phyloP scores from a whole-genome alignment of 2,329 filamentous ascomycete genomes.

The Podosphaera fusca region DNA sequence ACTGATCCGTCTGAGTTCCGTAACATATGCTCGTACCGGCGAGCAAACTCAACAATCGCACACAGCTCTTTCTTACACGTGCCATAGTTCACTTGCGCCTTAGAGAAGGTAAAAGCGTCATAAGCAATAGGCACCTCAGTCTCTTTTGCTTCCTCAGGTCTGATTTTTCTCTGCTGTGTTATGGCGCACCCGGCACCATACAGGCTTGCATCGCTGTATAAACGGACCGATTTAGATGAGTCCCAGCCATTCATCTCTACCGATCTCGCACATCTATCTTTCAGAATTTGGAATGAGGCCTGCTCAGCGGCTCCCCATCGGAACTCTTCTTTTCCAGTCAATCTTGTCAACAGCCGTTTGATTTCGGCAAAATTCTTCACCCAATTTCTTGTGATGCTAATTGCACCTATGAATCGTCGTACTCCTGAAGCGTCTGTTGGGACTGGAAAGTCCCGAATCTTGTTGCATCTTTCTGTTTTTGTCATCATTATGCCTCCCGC shows the following conservation, averaged over 20 bases:
- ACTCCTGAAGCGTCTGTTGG: background rate
- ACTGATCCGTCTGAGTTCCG: no score
- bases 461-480: background rate
- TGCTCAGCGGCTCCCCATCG: background rate
- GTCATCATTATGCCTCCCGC: background rate
- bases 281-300: background rate
- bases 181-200: background rate
- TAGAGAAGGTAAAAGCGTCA: no score
- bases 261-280: background rate
- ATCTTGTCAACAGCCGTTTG: background rate
- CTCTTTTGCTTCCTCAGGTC: no score
- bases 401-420: background rate
- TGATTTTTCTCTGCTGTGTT: background rate
- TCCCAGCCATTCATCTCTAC: background rate
- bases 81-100: no score
- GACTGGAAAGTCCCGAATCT: background rate
- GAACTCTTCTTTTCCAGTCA: background rate
- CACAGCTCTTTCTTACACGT: background rate
- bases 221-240: background rate
- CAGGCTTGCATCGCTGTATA: background rate
- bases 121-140: no score
- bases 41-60: slow-evolving; percentile 3
- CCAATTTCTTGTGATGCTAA: background rate
- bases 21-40: slow-evolving; percentile 3
- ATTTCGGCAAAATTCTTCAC: slow-evolving; percentile 1